Evolutionary conservation across 768 basidiomycete species (phyloP).

Genomic region (Podaxis sp.): DNA sequence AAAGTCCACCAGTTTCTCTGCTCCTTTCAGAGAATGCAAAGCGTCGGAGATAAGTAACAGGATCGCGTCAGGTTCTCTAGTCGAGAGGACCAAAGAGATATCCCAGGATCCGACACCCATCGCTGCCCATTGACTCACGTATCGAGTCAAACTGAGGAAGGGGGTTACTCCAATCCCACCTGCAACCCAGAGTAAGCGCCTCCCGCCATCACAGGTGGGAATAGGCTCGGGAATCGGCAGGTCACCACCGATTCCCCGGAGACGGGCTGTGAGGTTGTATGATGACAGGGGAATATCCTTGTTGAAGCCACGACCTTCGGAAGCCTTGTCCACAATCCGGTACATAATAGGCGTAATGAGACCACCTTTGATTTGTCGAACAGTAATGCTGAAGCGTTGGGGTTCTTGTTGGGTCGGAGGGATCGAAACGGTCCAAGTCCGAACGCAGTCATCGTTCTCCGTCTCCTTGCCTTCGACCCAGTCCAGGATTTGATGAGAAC

Average conservation of each 20-base stretch:
- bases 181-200: slow-evolving; percentile 52
- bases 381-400: slow-evolving; percentile 18
- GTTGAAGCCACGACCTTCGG: slow-evolving; percentile 17
- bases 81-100: slow-evolving; percentile 48
- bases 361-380: slow-evolving; percentile 52
- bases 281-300: slow-evolving; percentile 34
- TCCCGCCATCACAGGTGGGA: slow-evolving; percentile 17
- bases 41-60: slow-evolving; percentile 41
- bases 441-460: slow-evolving; percentile 60
- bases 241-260: slow-evolving; percentile 54
- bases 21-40: slow-evolving; percentile 9
- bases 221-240: slow-evolving; percentile 10
- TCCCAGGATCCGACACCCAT: slow-evolving; percentile 27
- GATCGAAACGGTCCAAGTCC: slow-evolving; percentile 64
- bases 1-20: slow-evolving; percentile 15
- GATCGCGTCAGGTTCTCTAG: slow-evolving; percentile 53
- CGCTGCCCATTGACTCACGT: slow-evolving; percentile 15
- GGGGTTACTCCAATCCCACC: slow-evolving; percentile 71
- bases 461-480: slow-evolving; percentile 45
- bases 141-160: slow-evolving; percentile 51
- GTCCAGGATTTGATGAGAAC: slow-evolving; percentile 39
- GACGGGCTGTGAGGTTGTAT: slow-evolving; percentile 40
- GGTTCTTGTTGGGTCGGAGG: slow-evolving; percentile 15
- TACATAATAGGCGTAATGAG: slow-evolving; percentile 57
- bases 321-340: slow-evolving; percentile 43